Evolutionary conservation across 2,329 filamentous ascomycete genomes (phyloP).

Genomic region (Metarhizium album): DNA sequence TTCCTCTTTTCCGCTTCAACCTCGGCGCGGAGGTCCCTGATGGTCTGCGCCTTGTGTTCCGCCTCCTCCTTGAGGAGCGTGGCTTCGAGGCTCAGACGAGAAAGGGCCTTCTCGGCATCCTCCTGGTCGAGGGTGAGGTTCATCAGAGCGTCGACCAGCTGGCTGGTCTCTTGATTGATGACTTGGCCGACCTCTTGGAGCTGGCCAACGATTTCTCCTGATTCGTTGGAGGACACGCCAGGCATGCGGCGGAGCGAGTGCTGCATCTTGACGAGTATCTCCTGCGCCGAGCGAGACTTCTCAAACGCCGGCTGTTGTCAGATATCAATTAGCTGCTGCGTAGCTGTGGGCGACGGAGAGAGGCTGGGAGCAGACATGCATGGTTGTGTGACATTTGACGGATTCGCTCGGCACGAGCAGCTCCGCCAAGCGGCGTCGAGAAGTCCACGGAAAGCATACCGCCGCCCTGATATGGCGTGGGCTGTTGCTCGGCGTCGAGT

Average conservation of each 20-base stretch:
- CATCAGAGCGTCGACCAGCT: conserved; percentile 27
- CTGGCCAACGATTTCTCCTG: conserved; percentile 22
- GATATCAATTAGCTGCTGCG: not conserved
- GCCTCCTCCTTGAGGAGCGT: conserved; percentile 24
- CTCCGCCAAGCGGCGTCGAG: conserved; percentile 26
- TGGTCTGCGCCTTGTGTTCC: conserved; percentile 22
- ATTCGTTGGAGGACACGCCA: conserved; percentile 24
- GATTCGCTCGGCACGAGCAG: conserved; percentile 24
- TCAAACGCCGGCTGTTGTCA: conserved; percentile 22
- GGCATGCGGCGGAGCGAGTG: conserved; percentile 29
- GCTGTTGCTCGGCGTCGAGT: not conserved
- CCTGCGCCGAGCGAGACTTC: conserved; percentile 22
- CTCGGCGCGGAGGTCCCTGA: conserved; percentile 21
- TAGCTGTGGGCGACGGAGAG: too few relatives aligned
- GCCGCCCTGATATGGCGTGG: not conserved
- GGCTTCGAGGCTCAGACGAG: conserved; percentile 27
- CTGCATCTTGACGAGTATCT: conserved; percentile 26
- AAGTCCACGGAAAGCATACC: conserved; percentile 29
- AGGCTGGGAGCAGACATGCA: conserved; percentile 15
- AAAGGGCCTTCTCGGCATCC: conserved; percentile 27
- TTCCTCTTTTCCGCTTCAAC: conserved; percentile 21
- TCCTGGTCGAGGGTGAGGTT: conserved; percentile 26
- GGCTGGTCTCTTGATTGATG: conserved; percentile 27
- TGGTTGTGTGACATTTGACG: conserved; percentile 29
- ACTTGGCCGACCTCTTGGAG: conserved; percentile 27